Evolutionary conservation across 2,329 filamentous ascomycete species (phyloP).

Genomic region (Coniochaeta sp.): DNA sequence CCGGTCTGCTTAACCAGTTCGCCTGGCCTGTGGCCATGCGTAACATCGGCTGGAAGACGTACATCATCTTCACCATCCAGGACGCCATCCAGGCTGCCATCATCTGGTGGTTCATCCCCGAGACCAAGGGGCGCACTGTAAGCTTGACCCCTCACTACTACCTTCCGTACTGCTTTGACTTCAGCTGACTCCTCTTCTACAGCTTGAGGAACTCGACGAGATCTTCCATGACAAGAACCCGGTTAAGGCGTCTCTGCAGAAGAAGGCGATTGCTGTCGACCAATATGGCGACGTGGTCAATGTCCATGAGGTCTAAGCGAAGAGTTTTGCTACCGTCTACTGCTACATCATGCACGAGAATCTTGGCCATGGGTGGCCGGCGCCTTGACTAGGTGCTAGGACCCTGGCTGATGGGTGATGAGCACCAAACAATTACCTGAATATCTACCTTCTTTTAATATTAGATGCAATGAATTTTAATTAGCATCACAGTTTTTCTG

Average conservation of each 20-base stretch:
- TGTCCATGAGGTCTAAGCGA: neutral
- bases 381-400: neutral
- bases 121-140: constrained; percentile 35
- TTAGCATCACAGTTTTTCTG: too few species aligned
- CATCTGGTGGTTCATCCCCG: constrained; percentile 40
- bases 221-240: constrained; percentile 32
- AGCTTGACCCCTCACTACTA: neutral
- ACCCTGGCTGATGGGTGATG: neutral
- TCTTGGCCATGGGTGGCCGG: neutral
- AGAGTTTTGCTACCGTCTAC: neutral
- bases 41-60: constrained; percentile 41
- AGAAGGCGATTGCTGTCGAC: neutral
- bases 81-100: constrained; percentile 28
- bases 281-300: constrained; percentile 1
- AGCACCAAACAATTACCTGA: neutral
- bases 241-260: constrained; percentile 17
- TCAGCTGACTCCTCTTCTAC: neutral
- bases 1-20: constrained; percentile 34
- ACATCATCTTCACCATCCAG: constrained; percentile 38
- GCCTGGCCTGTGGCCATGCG: constrained; percentile 35
- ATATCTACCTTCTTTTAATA: neutral
- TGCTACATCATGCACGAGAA: neutral
- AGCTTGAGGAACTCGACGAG: constrained; percentile 39
- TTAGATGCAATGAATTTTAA: neutral
- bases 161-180: too few species aligned